phyloP scores from a whole-genome alignment of 2,329 filamentous ascomycete genomes.

The Aureobasidium lini region DNA sequence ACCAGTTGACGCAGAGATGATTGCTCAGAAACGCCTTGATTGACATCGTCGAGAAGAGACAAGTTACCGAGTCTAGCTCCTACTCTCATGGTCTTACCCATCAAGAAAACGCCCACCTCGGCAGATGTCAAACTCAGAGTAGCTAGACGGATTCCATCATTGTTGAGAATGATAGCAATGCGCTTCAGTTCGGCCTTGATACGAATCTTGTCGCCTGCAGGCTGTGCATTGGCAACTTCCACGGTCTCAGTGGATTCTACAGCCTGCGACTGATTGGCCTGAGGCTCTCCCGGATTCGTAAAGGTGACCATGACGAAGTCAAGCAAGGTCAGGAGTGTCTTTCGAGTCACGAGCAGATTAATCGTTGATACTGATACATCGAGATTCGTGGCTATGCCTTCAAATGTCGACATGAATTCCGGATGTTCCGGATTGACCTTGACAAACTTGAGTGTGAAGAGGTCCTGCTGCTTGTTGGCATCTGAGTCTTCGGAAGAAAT shows the following conservation, averaged over 20 bases:
- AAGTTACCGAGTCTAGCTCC: constrained; percentile 81
- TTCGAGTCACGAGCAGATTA: constrained; percentile 88
- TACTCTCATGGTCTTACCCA: constrained; percentile 78
- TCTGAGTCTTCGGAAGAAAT: constrained; percentile 78
- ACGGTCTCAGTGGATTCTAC: constrained; percentile 27
- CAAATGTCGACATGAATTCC: constrained; percentile 85
- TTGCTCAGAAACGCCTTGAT: constrained; percentile 73
- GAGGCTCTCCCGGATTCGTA: constrained; percentile 43
- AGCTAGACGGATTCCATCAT: constrained; percentile 89
- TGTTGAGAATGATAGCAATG: constrained; percentile 91
- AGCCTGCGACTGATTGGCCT: constrained; percentile 22
- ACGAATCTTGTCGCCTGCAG: constrained; percentile 66
- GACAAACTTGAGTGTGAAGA: constrained; percentile 83
- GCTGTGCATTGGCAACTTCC: constrained; percentile 19
- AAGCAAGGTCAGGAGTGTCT: constrained; percentile 81
- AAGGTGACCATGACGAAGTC: constrained; percentile 96
- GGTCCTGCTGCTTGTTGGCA: constrained; percentile 64
- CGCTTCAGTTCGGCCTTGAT: constrained; percentile 92
- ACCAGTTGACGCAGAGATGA: constrained; percentile 81
- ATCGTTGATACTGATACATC: constrained; percentile 90
- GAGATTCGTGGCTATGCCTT: constrained; percentile 88
- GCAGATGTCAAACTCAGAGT: constrained; percentile 89
- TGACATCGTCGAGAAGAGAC: constrained; percentile 86
- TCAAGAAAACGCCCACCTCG: constrained; percentile 81
- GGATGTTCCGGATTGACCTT: constrained; percentile 86